Evolutionary conservation across 257 asterid species (phyloP).

Genomic region (Orobanche coerulescens): DNA sequence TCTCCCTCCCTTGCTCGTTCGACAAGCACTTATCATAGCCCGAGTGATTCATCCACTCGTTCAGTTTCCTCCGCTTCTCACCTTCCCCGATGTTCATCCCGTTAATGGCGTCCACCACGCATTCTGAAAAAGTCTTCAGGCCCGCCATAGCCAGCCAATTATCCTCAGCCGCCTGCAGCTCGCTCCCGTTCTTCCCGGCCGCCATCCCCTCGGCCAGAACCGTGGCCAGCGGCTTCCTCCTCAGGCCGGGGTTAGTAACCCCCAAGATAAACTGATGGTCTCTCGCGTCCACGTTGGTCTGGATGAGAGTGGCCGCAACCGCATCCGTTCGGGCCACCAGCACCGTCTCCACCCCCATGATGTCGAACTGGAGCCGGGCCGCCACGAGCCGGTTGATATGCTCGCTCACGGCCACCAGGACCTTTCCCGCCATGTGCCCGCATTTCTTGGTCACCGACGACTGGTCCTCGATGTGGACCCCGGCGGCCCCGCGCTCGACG

Average conservation of each 20-base stretch:
- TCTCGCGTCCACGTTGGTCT: conserved; percentile 77
- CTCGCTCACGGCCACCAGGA: conserved; percentile 78
- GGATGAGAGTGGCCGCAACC: conserved; percentile 79
- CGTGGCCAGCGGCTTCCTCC: conserved; percentile 63
- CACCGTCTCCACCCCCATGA: conserved; percentile 92
- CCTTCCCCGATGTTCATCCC: conserved; percentile 38
- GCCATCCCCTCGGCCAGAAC: conserved; percentile 68
- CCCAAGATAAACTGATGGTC: conserved; percentile 91
- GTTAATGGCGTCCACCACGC: conserved; percentile 64
- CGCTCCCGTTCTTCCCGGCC: conserved; percentile 68
- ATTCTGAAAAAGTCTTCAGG: conserved; percentile 67
- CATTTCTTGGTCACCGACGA: conserved; percentile 88
- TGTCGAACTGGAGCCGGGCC: conserved; percentile 85
- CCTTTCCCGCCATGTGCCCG: conserved; percentile 98
- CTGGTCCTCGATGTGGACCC: conserved; percentile 96
- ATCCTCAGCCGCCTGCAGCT: conserved; percentile 80
- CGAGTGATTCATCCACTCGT: conserved; percentile 65
- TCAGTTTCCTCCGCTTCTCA: conserved; percentile 70
- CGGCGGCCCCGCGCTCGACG: conserved; percentile 98
- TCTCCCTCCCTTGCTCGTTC: conserved; percentile 58
- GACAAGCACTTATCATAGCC: conserved; percentile 63
- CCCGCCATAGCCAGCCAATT: conserved; percentile 68
- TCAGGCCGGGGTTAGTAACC: conserved; percentile 56
- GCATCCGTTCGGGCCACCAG: conserved; percentile 91
- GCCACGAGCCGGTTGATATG: conserved; percentile 89